Conservation (phyloP, 306 rosid species). For the Trifolium subterraneum region DNA sequence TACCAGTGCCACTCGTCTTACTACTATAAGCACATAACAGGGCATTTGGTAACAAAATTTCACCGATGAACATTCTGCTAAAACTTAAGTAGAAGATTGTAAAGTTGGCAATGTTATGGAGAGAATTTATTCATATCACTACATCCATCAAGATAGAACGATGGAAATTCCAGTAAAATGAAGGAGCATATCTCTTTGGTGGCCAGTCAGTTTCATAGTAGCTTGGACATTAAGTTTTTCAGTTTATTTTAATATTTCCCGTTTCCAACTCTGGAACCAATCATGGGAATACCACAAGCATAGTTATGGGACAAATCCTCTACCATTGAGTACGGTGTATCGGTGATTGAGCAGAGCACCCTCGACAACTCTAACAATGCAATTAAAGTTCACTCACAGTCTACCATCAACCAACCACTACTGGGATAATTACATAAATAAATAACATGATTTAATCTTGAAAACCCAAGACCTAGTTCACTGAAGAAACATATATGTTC, state of each 20-base stretch:
- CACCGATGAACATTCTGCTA: neutral
- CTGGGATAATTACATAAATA: too few relatives aligned
- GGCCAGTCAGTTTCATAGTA: neutral
- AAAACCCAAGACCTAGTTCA: too few relatives aligned
- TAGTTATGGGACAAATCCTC: neutral
- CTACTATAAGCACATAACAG: neutral
- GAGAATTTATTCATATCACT: neutral
- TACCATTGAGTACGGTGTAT: neutral
- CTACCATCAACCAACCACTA: too few relatives aligned
- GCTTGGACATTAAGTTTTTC: neutral
- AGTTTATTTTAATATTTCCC: neutral
- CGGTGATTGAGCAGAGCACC: neutral
- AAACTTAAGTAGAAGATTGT: neutral
- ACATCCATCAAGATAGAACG: neutral
- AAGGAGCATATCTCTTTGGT: neutral
- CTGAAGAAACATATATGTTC: too few relatives aligned
- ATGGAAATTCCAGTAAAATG: neutral
- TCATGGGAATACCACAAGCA: neutral
- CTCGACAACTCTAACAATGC: too few relatives aligned
- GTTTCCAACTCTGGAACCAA: neutral
- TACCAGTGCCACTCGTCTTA: neutral
- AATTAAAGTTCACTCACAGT: too few relatives aligned
- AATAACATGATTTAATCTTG: too few relatives aligned
- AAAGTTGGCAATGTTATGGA: neutral
- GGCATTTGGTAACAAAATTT: neutral